Percentiles rank a stretch among this genome's conserved stretches.
phyloP scores from a whole-genome alignment of 1,139 yeast genomes.

The Nadsonia starkeyi-henricii region DNA sequence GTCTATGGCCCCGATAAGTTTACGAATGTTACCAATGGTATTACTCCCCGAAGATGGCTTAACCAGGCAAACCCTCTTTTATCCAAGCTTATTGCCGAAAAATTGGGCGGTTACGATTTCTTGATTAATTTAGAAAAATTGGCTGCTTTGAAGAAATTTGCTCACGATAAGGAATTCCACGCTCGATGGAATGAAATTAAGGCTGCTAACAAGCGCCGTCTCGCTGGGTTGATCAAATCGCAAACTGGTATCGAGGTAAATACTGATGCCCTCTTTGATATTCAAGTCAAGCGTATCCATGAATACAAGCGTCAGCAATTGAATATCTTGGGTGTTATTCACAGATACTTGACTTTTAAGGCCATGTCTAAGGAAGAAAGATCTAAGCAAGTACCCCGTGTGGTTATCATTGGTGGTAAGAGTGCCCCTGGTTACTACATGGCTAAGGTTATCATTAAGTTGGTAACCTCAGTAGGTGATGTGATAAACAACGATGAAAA shows the following conservation, averaged over 20 bases:
- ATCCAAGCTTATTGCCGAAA: constrained; percentile 55
- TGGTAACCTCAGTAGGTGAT: constrained; percentile 67
- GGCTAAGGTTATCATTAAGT: constrained; percentile 82
- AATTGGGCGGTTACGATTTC: constrained; percentile 54
- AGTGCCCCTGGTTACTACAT: constrained; percentile 95
- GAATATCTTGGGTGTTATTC: constrained; percentile 78
- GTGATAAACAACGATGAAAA: constrained; percentile 70
- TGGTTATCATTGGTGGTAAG: constrained; percentile 81
- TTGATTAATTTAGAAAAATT: constrained; percentile 56
- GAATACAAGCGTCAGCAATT: constrained; percentile 93
- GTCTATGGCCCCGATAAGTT: constrained; percentile 73
- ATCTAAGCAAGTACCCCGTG: constrained; percentile 56
- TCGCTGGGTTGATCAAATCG: constrained; percentile 56
- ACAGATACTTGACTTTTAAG: constrained; percentile 69
- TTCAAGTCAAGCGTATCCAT: constrained; percentile 90
- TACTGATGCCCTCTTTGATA: constrained; percentile 61
- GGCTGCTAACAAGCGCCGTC: constrained; percentile 49
- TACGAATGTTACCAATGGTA: constrained; percentile 87
- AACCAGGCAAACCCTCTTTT: constrained; percentile 82
- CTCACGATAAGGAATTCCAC: constrained; percentile 58
- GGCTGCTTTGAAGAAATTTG: constrained; percentile 51
- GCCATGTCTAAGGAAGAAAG: constrained; percentile 54
- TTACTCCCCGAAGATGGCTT: constrained; percentile 95
- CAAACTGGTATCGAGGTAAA: constrained; percentile 59
- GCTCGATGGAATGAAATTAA: constrained; percentile 61